Evolutionary conservation across 1,284 basidiomycete genomes (phyloP).

Genomic region (Boletus sp.): DNA sequence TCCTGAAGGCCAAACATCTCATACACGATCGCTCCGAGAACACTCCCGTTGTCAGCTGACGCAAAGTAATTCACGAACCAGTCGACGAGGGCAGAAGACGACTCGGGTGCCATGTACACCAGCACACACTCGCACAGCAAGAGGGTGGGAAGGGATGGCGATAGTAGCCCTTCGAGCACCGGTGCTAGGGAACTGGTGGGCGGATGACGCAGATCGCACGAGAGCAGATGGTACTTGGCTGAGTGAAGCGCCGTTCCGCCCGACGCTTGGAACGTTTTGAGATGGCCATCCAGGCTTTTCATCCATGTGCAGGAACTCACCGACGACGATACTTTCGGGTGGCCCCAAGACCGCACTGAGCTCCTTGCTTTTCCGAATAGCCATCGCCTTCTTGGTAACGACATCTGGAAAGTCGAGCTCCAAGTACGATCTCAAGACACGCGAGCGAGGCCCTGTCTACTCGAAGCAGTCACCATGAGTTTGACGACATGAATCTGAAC

Average conservation of each 20-base stretch:
- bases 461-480: slow-evolving; percentile 22
- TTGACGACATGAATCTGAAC: neutral
- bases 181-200: slow-evolving; percentile 43
- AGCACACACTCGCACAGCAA: slow-evolving; percentile 83
- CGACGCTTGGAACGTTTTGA: slow-evolving; percentile 40
- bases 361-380: slow-evolving; percentile 68
- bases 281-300: neutral
- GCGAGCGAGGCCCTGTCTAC: slow-evolving; percentile 51
- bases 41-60: slow-evolving; percentile 7
- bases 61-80: slow-evolving; percentile 70
- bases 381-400: slow-evolving; percentile 79
- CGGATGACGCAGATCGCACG: slow-evolving; percentile 66
- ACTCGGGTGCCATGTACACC: slow-evolving; percentile 74
- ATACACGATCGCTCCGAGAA: slow-evolving; percentile 66
- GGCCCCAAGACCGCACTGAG: slow-evolving; percentile 54
- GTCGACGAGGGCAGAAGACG: slow-evolving; percentile 53
- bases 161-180: slow-evolving; percentile 46
- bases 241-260: slow-evolving; percentile 71
- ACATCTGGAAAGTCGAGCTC: slow-evolving; percentile 90
- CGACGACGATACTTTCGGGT: slow-evolving; percentile 39
- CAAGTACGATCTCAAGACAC: slow-evolving; percentile 60
- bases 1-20: slow-evolving; percentile 89
- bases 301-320: slow-evolving; percentile 30
- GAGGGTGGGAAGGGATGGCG: slow-evolving; percentile 68
- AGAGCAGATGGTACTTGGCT: slow-evolving; percentile 67